phyloP scores from a whole-genome alignment of 306 rosid species.

The Pyrus betulifolia region DNA sequence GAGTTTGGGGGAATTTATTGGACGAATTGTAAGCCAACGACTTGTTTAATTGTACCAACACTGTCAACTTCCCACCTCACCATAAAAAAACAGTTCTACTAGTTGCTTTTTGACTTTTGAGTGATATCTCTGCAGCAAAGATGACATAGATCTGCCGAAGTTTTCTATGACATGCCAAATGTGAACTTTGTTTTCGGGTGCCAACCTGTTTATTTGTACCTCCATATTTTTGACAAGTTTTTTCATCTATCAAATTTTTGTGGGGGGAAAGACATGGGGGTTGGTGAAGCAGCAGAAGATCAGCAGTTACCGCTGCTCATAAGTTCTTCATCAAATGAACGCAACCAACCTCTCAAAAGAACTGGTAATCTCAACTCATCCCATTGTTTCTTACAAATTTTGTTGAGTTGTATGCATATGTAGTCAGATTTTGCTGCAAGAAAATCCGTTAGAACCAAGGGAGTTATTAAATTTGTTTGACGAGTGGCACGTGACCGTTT shows the following conservation, averaged over 20 bases:
- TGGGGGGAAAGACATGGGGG: conserved; percentile 7
- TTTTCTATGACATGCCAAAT: background rate
- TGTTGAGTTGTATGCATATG: too few species aligned
- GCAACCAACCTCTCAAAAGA: conserved; percentile 7
- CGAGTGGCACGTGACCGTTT: background rate
- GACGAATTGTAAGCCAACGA: background rate
- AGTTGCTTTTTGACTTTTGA: background rate
- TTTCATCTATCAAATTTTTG: background rate
- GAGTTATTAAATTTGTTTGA: background rate
- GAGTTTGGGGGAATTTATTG: too few species aligned
- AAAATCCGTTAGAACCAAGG: background rate
- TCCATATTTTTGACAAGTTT: background rate
- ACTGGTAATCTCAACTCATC: conserved; percentile 8
- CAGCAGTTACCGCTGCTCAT: conserved; percentile 14
- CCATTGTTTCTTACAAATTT: background rate
- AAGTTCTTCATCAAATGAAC: conserved; percentile 1
- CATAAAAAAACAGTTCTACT: background rate
- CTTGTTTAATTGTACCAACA: background rate
- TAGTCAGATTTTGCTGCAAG: background rate
- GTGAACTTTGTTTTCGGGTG: background rate
- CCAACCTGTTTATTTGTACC: background rate
- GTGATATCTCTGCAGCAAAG: background rate
- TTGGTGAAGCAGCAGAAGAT: background rate
- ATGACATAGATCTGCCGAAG: background rate
- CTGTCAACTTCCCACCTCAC: background rate